These are phyloP conservation scores for Salix caprea DNA, from an alignment of 345 rosid species.

Conservation along the genomic window DNA sequence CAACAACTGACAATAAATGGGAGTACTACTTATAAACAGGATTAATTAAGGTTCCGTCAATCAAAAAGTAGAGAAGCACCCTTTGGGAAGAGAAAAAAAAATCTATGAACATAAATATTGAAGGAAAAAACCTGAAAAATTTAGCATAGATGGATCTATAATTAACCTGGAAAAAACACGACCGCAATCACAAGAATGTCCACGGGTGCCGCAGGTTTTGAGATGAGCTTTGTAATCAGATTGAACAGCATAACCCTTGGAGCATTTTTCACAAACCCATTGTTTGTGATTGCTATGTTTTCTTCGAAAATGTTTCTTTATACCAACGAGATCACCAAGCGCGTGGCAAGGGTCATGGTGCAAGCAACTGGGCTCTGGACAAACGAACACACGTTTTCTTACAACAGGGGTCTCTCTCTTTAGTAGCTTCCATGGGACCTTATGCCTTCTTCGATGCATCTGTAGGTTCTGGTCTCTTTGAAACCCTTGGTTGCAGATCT, in stretches of 20 bases:
- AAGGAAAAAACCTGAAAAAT: background rate
- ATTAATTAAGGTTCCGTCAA: conserved; percentile 26
- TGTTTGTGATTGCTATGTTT: conserved; percentile 87
- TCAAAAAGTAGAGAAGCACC: background rate
- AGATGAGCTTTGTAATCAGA: conserved; percentile 97
- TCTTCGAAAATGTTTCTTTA: conserved; percentile 85
- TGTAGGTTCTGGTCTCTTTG: conserved; percentile 96
- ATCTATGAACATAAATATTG: too few species aligned
- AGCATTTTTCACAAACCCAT: conserved; percentile 92
- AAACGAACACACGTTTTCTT: conserved; percentile 76
- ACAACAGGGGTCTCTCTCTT: conserved; percentile 74
- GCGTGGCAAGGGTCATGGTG: conserved; percentile 97
- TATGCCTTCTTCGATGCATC: conserved; percentile 94
- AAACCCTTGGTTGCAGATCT: conserved; percentile 97
- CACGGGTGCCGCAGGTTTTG: conserved; percentile 93
- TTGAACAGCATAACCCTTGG: conserved; percentile 94
- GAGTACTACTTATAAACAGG: conserved; percentile 6
- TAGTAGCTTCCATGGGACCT: conserved; percentile 97
- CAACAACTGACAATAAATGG: conserved; percentile 19
- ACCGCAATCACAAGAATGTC: conserved; percentile 98
- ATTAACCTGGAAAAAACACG: conserved; percentile 88
- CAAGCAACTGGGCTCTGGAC: conserved; percentile 89
- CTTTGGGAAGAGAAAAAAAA: too few species aligned
- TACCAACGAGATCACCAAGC: conserved; percentile 94
- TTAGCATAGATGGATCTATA: too few species aligned